Conservation (phyloP, 768 basidiomycete genomes). For the Suillus cothurnatus region DNA sequence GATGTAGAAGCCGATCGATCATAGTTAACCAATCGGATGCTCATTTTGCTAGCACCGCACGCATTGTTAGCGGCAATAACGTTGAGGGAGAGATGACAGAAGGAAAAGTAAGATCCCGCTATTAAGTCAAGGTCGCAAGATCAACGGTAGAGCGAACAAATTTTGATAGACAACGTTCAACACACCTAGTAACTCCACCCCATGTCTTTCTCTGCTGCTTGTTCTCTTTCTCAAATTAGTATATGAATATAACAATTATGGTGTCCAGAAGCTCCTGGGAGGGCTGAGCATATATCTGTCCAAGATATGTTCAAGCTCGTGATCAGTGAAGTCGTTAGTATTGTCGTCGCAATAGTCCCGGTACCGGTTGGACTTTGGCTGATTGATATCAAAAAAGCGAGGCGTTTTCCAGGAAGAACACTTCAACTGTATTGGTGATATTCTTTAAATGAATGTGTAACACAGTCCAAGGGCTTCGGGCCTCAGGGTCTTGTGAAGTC, state of each 20-base stretch:
- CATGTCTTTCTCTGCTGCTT: conserved; percentile 3
- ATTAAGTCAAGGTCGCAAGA: background rate
- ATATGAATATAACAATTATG: conserved; percentile 12
- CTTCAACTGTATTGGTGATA: conserved; percentile 8
- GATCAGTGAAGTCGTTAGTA: conserved; percentile 1
- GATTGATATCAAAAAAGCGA: conserved; percentile 10
- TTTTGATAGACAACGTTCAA: background rate
- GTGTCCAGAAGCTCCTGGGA: conserved; percentile 10
- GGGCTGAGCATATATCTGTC: background rate
- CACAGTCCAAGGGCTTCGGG: too few species aligned
- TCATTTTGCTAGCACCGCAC: background rate
- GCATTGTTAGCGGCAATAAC: background rate
- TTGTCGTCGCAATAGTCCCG: background rate
- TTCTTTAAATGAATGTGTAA: too few species aligned
- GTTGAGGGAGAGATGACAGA: too few species aligned
- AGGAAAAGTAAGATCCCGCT: background rate
- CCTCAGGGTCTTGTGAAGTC: too few species aligned
- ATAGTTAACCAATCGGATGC: background rate
- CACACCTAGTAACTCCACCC: too few species aligned
- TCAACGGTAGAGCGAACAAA: background rate
- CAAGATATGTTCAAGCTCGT: conserved; percentile 6
- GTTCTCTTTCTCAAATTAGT: conserved; percentile 9
- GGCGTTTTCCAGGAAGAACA: too few species aligned
- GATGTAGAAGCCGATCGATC: conserved; percentile 37
- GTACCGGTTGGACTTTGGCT: background rate